These are phyloP conservation scores for Trametes maxima DNA, from an alignment of 768 basidiomycete species.

Conservation along the genomic window DNA sequence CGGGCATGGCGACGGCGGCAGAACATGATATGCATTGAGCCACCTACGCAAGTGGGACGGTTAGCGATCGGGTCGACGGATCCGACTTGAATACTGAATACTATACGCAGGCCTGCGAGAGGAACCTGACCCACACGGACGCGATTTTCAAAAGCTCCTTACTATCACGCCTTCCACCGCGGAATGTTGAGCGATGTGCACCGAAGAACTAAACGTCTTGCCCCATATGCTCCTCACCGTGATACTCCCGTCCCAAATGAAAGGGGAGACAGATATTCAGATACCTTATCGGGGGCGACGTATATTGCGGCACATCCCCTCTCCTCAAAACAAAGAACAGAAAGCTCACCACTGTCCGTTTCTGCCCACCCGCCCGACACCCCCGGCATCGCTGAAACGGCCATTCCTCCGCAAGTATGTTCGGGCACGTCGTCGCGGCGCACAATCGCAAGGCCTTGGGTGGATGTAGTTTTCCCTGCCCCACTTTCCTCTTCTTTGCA, in stretches of 20 bases:
- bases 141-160: too few species aligned
- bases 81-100: too few species aligned
- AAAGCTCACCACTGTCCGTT: constrained; percentile 4
- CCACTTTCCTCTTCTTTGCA: background rate
- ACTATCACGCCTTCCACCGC: too few species aligned
- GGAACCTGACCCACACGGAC: too few species aligned
- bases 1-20: background rate
- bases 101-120: too few species aligned
- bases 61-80: too few species aligned
- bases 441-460: background rate
- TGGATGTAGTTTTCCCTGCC: background rate
- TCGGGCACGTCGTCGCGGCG: constrained; percentile 1
- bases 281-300: too few species aligned
- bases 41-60: background rate
- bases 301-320: background rate
- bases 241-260: too few species aligned
- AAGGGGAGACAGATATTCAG: too few species aligned
- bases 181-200: too few species aligned
- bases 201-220: too few species aligned
- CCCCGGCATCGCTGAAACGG: constrained; percentile 1
- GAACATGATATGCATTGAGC: background rate
- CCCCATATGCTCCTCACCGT: too few species aligned
- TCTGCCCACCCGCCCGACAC: background rate
- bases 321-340: background rate
- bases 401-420: constrained; percentile 1